These are phyloP conservation scores for Discostella stelligeroides DNA, from an alignment of 108 stramenopile genomes.

Conservation along the genomic window DNA sequence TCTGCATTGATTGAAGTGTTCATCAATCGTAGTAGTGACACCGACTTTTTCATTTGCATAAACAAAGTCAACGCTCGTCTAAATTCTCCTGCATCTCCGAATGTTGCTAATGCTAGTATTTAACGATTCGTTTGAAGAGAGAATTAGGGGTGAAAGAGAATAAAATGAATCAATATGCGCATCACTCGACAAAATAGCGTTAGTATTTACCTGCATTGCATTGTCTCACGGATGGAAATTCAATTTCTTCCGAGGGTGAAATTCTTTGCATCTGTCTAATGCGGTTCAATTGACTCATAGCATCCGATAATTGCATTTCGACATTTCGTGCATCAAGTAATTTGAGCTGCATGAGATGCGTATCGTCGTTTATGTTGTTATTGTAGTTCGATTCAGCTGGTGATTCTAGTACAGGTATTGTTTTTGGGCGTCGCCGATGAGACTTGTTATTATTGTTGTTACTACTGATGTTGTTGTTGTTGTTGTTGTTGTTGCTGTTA, in stretches of 20 bases:
- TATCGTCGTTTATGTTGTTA: neutral
- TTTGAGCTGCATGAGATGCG: conserved; percentile 9
- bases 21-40: conserved; percentile 28
- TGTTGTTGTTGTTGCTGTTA: too few species aligned
- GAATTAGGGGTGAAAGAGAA: too few species aligned
- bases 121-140: conserved; percentile 71
- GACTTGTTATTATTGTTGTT: too few species aligned
- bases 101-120: conserved; percentile 78
- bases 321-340: conserved; percentile 26
- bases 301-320: conserved; percentile 17
- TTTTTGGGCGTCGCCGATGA: too few species aligned
- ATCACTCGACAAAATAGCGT: neutral
- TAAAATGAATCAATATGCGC: conserved; percentile 59
- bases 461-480: too few species aligned
- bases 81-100: conserved; percentile 83
- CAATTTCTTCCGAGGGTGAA: neutral
- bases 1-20: neutral
- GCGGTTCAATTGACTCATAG: conserved; percentile 12
- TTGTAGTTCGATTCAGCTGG: too few species aligned
- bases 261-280: conserved; percentile 1
- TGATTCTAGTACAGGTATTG: too few species aligned
- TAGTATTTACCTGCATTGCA: conserved; percentile 12
- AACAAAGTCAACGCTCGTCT: conserved; percentile 80
- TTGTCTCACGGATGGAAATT: conserved; percentile 45
- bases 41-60: conserved; percentile 78